Percentiles rank a stretch among this genome's conserved stretches.
These are phyloP conservation scores for Diospyros lotus DNA, from an alignment of 148 eudicot genomes.

Conservation along the genomic window DNA sequence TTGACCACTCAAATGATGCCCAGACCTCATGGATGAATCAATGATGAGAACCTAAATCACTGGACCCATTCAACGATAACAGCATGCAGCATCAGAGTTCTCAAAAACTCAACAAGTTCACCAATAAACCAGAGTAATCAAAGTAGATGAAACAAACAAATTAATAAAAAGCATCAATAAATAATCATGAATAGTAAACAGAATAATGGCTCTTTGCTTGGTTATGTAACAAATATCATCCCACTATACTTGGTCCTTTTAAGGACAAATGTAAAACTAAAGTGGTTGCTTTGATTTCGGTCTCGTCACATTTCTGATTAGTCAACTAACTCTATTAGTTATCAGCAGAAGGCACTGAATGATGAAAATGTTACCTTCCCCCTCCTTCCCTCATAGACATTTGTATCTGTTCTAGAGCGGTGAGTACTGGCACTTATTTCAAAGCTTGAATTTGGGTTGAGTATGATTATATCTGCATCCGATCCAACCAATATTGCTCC, in stretches of 20 bases:
- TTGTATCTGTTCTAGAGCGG: slow-evolving; percentile 77
- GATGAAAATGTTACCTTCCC: slow-evolving; percentile 61
- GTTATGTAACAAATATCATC: background rate
- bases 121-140: background rate
- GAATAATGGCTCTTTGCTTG: background rate
- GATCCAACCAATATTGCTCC: slow-evolving; percentile 95
- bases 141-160: background rate
- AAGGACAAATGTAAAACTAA: background rate
- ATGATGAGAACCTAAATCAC: too few relatives aligned
- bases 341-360: slow-evolving; percentile 2
- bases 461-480: slow-evolving; percentile 93
- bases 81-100: background rate
- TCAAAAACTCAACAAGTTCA: background rate
- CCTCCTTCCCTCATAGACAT: slow-evolving; percentile 79
- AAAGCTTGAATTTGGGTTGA: slow-evolving; percentile 86
- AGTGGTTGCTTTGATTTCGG: background rate
- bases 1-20: background rate
- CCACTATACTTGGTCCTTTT: background rate
- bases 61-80: slow-evolving; percentile 1
- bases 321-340: background rate
- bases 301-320: background rate
- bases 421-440: slow-evolving; percentile 63
- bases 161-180: background rate
- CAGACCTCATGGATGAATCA: background rate
- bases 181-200: background rate